Evolutionary conservation across 768 basidiomycete species (phyloP).

Genomic region (Kwoniella dejecticola): DNA sequence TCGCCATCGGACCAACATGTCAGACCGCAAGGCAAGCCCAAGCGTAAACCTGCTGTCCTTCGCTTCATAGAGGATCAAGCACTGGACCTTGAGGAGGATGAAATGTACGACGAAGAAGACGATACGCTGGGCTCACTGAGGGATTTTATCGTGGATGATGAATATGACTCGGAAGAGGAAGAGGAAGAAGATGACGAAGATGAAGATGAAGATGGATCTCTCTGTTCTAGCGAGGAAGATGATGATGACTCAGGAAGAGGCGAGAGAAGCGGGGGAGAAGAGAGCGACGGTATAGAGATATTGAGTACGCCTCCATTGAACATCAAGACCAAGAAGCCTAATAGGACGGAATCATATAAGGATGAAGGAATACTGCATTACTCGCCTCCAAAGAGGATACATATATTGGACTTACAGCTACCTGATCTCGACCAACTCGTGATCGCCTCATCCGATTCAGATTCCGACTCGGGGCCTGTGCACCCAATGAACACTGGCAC

Average conservation of each 20-base stretch:
- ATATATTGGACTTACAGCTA: constrained; percentile 2
- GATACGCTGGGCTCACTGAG: constrained; percentile 33
- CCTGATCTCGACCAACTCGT: constrained; percentile 18
- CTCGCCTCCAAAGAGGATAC: constrained; percentile 19
- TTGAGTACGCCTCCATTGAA: constrained; percentile 11
- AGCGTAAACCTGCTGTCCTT: constrained; percentile 4
- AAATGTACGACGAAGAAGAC: constrained; percentile 28
- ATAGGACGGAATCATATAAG: background rate
- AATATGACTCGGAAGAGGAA: constrained; percentile 26
- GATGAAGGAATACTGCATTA: constrained; percentile 29
- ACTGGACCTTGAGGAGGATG: constrained; percentile 3
- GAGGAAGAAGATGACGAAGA: too few species aligned
- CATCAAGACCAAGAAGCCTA: constrained; percentile 1
- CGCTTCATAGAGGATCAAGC: constrained; percentile 14
- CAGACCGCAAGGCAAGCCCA: too few species aligned
- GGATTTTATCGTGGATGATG: constrained; percentile 52
- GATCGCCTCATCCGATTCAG: constrained; percentile 13
- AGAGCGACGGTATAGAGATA: constrained; percentile 25
- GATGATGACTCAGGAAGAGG: background rate
- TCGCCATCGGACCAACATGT: too few species aligned
- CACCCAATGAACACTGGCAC: background rate
- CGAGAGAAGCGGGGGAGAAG: constrained; percentile 7
- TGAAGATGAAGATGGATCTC: background rate
- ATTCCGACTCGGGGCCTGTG: constrained; percentile 1
- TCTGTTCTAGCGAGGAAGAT: background rate